Base-by-base conservation (phyloP, 805 yeast species). In the Lachancea quebecensis region DNA sequence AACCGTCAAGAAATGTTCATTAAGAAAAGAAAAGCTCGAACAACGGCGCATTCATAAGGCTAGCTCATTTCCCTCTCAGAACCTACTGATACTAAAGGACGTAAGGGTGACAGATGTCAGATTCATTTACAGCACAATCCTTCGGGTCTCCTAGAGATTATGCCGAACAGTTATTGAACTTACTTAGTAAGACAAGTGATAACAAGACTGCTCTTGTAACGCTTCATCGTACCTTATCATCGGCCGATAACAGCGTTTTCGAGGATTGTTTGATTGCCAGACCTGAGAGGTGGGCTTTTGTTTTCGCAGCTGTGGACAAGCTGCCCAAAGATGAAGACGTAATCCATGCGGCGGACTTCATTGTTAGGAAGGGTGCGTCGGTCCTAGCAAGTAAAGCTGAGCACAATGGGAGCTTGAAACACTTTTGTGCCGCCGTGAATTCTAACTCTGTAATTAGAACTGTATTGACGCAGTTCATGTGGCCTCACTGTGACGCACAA, bases 401-500 rank as follows among this genome's bases (percentile, higher is more conserved):
- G 12, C 4, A 17, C 4, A 7, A 4, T n/a, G 10, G 15, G 9
- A 9, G 30, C 32, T 10, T 32, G 14, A 32, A 30, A 25, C 15
- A 16, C 33, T 42, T 42, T 28, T 42, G 46, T 41, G 11, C n/a
- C 2, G 39, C 39, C 4, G 39, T 35, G 12, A 40, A 42, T n/a
- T 11, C 34, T 21, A 17, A 42, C 31, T 7, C 10, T 10, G 15
- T 37, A n/a, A n/a, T 42, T 12, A 32, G 14, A 4, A 32, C 32
- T 3, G 41, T 42, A 10, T 21, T 33, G 21, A 27, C 32, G 38
- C 37, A 36, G 25, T 33, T 37, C 5, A n/a, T 42, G 33, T 37
- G 39, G 38, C 37, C n/a, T 7, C 41, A 36, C 17, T 36, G 33
- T 25, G 41, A 42, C 25, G 38, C 17, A 10, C 28, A 30, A 10